Base-by-base conservation (phyloP, 306 rosid species). In the Vigna nakashimae region DNA sequence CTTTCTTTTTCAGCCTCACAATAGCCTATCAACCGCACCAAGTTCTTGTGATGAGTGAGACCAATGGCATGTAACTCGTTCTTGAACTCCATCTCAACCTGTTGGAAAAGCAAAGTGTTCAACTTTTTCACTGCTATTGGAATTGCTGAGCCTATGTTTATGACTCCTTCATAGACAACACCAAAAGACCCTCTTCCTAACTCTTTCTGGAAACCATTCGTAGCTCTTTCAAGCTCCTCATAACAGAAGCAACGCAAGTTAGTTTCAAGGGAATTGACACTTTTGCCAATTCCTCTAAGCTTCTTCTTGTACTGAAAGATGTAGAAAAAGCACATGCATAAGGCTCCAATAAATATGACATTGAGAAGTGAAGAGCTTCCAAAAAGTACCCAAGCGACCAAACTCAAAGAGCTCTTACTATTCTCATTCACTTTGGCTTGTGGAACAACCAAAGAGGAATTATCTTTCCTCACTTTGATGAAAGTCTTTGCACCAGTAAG, bases 311-410 rank as follows among this genome's bases (percentile, higher is more conserved):
- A 66, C 12, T 20, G 28, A 16, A 68, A 51, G 46, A 77, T 28
- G 64, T 30, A 73, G 36, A 67, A 72, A 32, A 70, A 12, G 38
- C 80, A 14, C 2, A 81, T 4, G 56, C 80, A 63, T 5, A 78
- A 15, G 43, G 71, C 81, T 0, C 36, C 76, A 60, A 74, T 0
- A 12, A 79, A 36, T 16, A 63, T 9, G 24, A 63, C 12, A 70
- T 90, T 80, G 18, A 91, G 71, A 60, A 85, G 77, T 15, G 57
- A 73, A 8, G 87, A 91, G 78, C 82, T 62, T 34, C 91, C 71
- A 2, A 88, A 73, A 16, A 86, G 87, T n/a, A 79, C 72, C 15
- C 86, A 66, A 66, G 53, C 82, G 16, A 76, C 42, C 62, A 86
- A 2, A 56, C 84, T 32, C 78, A 60, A 36, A 22, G 83, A 59